Base-by-base conservation (phyloP, 2,329 filamentous ascomycete genomes). In the Ophiobolus disseminans region DNA sequence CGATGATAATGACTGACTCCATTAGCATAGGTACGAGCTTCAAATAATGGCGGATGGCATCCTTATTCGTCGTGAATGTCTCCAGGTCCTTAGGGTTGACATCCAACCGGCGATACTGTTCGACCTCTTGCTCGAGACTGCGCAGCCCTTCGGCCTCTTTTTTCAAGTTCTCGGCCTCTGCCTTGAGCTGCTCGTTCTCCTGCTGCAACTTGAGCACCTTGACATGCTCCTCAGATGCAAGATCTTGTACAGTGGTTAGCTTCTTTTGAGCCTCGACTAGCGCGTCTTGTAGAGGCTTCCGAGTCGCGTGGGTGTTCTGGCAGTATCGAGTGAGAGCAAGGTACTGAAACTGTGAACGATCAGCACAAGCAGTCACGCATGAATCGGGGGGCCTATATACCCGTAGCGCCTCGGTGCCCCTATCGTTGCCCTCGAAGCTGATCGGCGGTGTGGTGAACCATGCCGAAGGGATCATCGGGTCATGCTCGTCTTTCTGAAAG, bases 401-500 rank as follows among this genome's bases (percentile, higher is more conserved):
- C 20, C 75, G 65, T 20, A 80, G 39, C 31, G 75, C 77, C 48
- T 76, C 74, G 66, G 74, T 74, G 9, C 66, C 74, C 4, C 68
- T 62, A 6, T 63, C 66, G 6, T 57, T 52, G 8, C 57, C 62
- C 31, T 73, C 70, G 2, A 81, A 66, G 44, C 65, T 65, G n/a
- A 73, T 62, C 0, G 79, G 77, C n/a, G 79, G 78, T 23, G 73
- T 69, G 30, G 62, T 60, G 43, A 80, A 76, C 68, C 74, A 80
- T 5, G 60, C 53, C 0, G 60, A 43, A 1, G 79, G 77, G 16
- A 82, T 78, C 2, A 65, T 60, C 5, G 61, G 53, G 45, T 81
- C 77, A 48, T 75, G 72, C 43, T 78, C 69, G 40, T 74, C 73
- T 9, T 70, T 57, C 0, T 62, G 49, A 42, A 75, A 68, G n/a